Evolutionary conservation across 1,284 basidiomycete genomes (phyloP), one percentile per base, ranked within the genome.

Genomic region (Sphaerobolus stellatus): DNA sequence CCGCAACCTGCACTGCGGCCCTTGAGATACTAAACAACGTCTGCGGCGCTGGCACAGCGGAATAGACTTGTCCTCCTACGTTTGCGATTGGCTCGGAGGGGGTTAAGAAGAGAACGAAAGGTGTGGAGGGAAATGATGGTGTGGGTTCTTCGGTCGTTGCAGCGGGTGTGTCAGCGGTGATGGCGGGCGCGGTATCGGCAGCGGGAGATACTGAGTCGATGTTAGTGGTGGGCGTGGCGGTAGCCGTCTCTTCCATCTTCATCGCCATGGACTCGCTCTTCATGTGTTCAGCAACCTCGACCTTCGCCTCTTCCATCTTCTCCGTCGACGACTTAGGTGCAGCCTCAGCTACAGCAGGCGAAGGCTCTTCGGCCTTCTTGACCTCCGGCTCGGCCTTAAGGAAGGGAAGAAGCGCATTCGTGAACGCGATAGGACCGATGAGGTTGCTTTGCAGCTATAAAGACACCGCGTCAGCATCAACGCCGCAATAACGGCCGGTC

Each of bases 391-490:
- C 18, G 27, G 52, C 45, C 25, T 54, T 54, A 14, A 54, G 18
- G 34, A 48, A 48, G 2, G 31, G 45, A 9, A 54, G 13, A 6
- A 54, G 46, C 13, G 52, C 52, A 41, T 54, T 54, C 6, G 52
- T 54, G 44, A 54, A 48, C 3, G 52, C 52, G 31, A 54, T 48
- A 9, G 52, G 52, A 22, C 52, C 52, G 16, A 47, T 28, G 20
- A 54, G 46, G 22, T 54, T 54, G 24, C 9, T 38, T 14, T 36
- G 44, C 8, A 54, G 46, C 52, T 54, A 40, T 13, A 34, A 43
- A 7, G 25, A 43, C 18, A 3, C 3, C 13, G 13, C 41, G 20
- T 43, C 14, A 43, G 16, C 3, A 43, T 14, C 4, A 4, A 22
- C n/a, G n/a, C 33, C 33, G 18, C 13, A 11, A 11, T 43, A 27